These are phyloP conservation scores for Phytopythium delawarense DNA, from an alignment of 352 stramenopile species.

Conservation along the genomic window DNA sequence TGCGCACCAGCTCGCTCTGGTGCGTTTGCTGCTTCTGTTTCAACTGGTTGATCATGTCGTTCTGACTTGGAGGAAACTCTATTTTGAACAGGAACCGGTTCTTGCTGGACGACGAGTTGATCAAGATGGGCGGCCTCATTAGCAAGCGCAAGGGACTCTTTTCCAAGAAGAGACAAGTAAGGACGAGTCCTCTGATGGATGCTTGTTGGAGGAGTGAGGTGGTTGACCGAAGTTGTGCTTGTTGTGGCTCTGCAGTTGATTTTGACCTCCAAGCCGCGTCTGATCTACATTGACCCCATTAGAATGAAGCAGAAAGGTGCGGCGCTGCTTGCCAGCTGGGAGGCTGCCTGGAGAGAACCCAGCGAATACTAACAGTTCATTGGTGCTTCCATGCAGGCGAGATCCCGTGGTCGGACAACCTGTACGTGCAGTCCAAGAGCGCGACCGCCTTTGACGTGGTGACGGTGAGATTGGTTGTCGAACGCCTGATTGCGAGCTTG, in stretches of 20 bases:
- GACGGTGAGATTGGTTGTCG: conserved; percentile 36
- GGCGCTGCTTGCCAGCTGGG: not conserved
- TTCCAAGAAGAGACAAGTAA: conserved; percentile 81
- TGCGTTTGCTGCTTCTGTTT: conserved; percentile 4
- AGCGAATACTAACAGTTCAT: not conserved
- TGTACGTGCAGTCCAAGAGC: conserved; percentile 87
- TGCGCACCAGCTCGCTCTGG: conserved; percentile 77
- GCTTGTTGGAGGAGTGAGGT: not conserved
- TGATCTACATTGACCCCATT: conserved; percentile 90
- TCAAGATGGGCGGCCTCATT: conserved; percentile 82
- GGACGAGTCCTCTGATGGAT: not conserved
- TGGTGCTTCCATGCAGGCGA: conserved; percentile 27
- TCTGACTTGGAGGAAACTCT: not conserved
- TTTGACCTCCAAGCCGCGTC: conserved; percentile 75
- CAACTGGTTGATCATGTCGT: not conserved
- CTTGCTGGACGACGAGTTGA: conserved; percentile 83
- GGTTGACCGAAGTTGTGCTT: not conserved
- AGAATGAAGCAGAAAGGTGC: conserved; percentile 86
- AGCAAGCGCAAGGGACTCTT: conserved; percentile 88
- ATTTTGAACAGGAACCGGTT: conserved; percentile 60
- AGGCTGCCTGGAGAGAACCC: not conserved
- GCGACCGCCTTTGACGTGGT: conserved; percentile 83
- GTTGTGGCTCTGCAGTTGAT: conserved; percentile 41
- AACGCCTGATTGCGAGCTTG: not conserved
- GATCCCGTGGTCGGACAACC: conserved; percentile 81